Evolutionary conservation across 2,329 filamentous ascomycete species (phyloP).

Genomic region (Paraphoma sp.): DNA sequence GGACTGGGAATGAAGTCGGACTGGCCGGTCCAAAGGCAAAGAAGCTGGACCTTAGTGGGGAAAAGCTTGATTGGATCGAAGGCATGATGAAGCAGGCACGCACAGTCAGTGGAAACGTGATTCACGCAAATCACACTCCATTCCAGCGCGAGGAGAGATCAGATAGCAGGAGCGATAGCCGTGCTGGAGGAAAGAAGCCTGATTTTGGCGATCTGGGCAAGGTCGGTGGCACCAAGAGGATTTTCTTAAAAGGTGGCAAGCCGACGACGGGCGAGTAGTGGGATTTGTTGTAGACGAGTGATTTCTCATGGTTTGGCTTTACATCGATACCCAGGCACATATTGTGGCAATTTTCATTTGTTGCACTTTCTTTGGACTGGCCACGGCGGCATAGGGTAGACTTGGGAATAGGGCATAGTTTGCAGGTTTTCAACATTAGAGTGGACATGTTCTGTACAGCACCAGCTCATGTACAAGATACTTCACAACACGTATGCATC

Average conservation of each 20-base stretch:
- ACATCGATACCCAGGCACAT: conserved; percentile 1
- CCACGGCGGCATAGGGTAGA: too few relatives aligned
- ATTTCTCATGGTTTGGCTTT: neutral
- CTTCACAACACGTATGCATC: neutral
- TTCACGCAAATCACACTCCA: conserved; percentile 20
- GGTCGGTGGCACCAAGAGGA: conserved; percentile 73
- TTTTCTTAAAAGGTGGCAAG: conserved; percentile 62
- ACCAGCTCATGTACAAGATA: too few relatives aligned
- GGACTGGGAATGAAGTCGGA: conserved; percentile 60
- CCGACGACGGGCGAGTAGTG: conserved; percentile 1
- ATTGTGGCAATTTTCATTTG: neutral
- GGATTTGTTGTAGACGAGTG: neutral
- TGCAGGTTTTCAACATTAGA: neutral
- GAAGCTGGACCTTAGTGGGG: conserved; percentile 68
- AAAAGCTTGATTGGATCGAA: conserved; percentile 81
- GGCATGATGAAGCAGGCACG: conserved; percentile 82
- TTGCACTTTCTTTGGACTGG: neutral
- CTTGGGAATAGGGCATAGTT: neutral
- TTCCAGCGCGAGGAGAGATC: conserved; percentile 25
- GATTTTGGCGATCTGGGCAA: conserved; percentile 74
- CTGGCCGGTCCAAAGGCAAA: conserved; percentile 74
- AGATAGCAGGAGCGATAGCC: conserved; percentile 33
- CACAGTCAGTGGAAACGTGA: conserved; percentile 67
- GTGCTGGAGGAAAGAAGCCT: conserved; percentile 25
- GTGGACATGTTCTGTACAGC: too few relatives aligned